Percentiles rank a stretch among this genome's conserved stretches.
Conservation (phyloP, 306 rosid species). For the Sindora glabra region DNA sequence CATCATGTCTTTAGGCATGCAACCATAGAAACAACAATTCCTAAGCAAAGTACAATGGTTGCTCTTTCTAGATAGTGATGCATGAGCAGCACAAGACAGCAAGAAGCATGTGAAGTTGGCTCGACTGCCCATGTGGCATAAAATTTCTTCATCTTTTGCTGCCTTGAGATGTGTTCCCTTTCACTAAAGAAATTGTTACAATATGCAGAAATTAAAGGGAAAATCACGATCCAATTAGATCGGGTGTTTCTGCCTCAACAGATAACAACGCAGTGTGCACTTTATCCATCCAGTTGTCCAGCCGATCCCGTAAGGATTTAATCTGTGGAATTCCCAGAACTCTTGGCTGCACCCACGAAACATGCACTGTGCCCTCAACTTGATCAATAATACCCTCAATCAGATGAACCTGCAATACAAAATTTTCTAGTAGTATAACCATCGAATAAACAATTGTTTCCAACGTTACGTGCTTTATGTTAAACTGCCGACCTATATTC, state of each 20-base stretch:
- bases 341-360: conserved; percentile 99
- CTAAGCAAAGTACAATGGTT: conserved; percentile 45
- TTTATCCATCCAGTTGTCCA: conserved; percentile 79
- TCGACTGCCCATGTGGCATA: conserved; percentile 29
- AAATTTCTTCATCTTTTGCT: conserved; percentile 24
- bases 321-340: conserved; percentile 87
- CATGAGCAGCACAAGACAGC: conserved; percentile 34
- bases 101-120: conserved; percentile 38
- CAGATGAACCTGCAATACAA: conserved; percentile 74
- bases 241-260: conserved; percentile 97
- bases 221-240: conserved; percentile 73
- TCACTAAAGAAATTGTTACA: conserved; percentile 41
- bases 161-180: conserved; percentile 30
- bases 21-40: conserved; percentile 51
- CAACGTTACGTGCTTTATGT: too few relatives aligned
- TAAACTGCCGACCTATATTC: not conserved
- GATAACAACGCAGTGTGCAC: conserved; percentile 81
- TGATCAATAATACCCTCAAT: conserved; percentile 97
- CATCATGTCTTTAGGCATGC: conserved; percentile 42
- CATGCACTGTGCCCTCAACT: conserved; percentile 89
- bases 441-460: conserved; percentile 2
- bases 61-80: conserved; percentile 45
- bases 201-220: conserved; percentile 27
- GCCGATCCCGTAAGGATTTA: conserved; percentile 75
- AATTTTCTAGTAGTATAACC: not conserved